Evolutionary conservation across 805 yeast genomes (phyloP), one percentile per base, ranked within the genome.

Genomic region (Ogataea chonburiensis): DNA sequence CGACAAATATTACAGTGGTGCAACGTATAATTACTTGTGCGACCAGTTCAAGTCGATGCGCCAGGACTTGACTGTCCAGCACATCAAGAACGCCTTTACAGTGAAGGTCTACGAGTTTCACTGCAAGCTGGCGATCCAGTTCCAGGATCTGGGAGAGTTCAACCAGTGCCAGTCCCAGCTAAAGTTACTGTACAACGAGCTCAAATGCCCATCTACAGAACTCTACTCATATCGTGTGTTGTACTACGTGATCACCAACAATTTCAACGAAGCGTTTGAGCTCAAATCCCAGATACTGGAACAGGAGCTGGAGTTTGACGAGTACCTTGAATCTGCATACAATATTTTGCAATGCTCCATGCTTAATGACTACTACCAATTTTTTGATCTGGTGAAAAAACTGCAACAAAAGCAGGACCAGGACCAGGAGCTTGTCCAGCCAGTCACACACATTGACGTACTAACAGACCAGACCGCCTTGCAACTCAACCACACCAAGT

Each of bases 41-140:
- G 93, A 86, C 58, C 98, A 91, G 61, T 75, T 91, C 55, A 91
- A 89, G 61, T 85, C 97, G 0, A 72, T 93, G 42, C 70, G 98
- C 50, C 98, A 91, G 61, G 98, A 91, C 62, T 63, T 91, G 46
- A 85, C 94, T 3, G 97, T 91, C 7, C 98, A 91, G 62, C 84
- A 84, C 53, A 80, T 91, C 28, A 81, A 81, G 50, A 78, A 78
- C 52, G 79, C 74, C 28, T 85, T 93, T 55, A 76, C 96, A 0
- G 75, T 87, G 5, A 55, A 64, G 37, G 95, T 87, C 0, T 91
- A 93, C 59, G 93, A 87, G 59, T 72, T 79, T 3, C 95, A 91
- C 60, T 93, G 93, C 4, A 75, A 88, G 31, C 66, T 89, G n/a
- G 95, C 97, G 0, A 71, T 91, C 24, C 83, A 79, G 48, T 80